Conservation (phyloP, 139 green algal species). For the Gonium pectorale region DNA sequence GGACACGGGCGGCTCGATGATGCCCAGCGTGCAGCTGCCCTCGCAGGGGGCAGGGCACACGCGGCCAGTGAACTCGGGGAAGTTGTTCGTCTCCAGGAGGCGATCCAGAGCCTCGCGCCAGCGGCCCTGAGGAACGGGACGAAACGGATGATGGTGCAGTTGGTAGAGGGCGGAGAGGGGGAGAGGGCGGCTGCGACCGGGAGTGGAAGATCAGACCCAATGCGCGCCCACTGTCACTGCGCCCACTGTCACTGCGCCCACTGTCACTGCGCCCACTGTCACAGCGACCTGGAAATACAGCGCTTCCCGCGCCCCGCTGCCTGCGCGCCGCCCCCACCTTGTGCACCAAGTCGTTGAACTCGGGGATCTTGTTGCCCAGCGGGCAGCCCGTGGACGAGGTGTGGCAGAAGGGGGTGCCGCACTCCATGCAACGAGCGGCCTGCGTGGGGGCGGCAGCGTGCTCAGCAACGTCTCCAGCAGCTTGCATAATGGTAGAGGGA, state of each 20-base stretch:
- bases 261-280: too few species aligned
- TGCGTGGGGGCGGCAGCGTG: too few species aligned
- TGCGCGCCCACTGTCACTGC: too few species aligned
- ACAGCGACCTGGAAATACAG: too few species aligned
- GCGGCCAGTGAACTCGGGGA: slow-evolving; percentile 96
- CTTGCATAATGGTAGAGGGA: too few species aligned
- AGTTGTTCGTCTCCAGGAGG: slow-evolving; percentile 98
- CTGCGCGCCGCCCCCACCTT: slow-evolving; percentile 68
- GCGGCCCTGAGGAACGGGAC: slow-evolving; percentile 59
- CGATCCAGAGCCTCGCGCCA: slow-evolving; percentile 94
- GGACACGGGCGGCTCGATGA: slow-evolving; percentile 96
- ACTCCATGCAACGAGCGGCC: slow-evolving; percentile 95
- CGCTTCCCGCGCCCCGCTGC: too few species aligned
- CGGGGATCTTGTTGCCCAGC: slow-evolving; percentile 95
- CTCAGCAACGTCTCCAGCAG: too few species aligned
- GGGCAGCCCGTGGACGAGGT: slow-evolving; percentile 85
- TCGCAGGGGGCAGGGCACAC: slow-evolving; percentile 97
- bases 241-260: background rate
- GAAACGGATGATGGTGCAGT: too few species aligned
- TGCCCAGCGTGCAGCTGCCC: slow-evolving; percentile 95
- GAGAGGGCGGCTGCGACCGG: too few species aligned
- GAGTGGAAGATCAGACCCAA: too few species aligned
- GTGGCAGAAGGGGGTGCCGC: slow-evolving; percentile 97
- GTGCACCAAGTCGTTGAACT: slow-evolving; percentile 97
- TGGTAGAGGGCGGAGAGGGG: too few species aligned